A percentile compares a stretch with the other conserved stretches of the same genome.
These are phyloP conservation scores for Brassica napus DNA, from an alignment of 345 rosid species.

Conservation along the genomic window Da-Ae NC_063449.1:42848001-42848500, in stretches of 20 bases:
- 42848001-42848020: constrained; percentile 64
- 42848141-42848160: neutral
- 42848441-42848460: neutral
- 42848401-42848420: neutral
- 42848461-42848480: neutral
- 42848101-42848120: too few relatives aligned
- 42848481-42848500: too few relatives aligned
- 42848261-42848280: neutral
- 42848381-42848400: neutral
- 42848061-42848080: neutral
- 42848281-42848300: neutral
- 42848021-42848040: neutral
- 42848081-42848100: too few relatives aligned
- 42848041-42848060: neutral
- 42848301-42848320: neutral
- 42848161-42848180: too few relatives aligned
- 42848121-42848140: neutral
- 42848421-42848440: neutral
- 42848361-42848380: neutral
- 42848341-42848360: neutral
- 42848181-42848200: too few relatives aligned
- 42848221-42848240: too few relatives aligned
- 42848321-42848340: neutral
- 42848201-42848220: too few relatives aligned
- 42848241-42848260: neutral